Conservation (phyloP, 345 rosid genomes). For the Acer saccharum region DNA sequence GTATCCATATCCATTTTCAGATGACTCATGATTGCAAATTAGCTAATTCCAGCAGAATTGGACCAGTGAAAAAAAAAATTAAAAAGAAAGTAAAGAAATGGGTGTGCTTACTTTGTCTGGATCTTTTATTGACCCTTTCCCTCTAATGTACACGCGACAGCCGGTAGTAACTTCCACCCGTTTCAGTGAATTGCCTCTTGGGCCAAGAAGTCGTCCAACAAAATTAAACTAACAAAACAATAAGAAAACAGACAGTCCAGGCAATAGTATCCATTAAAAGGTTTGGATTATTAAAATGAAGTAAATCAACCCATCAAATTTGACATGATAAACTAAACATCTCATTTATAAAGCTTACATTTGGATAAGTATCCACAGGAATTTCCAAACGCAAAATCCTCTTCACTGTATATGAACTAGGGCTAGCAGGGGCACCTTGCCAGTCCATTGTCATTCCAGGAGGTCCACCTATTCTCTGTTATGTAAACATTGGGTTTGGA, state of each 20-base stretch:
- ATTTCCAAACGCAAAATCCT: slow-evolving; percentile 97
- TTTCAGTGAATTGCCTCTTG: slow-evolving; percentile 97
- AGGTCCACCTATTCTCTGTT: slow-evolving; percentile 81
- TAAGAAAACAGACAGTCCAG: slow-evolving; percentile 7
- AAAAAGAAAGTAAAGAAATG: background rate
- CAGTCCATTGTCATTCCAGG: slow-evolving; percentile 99
- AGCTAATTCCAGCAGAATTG: background rate
- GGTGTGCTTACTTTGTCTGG: slow-evolving; percentile 75
- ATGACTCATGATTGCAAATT: background rate
- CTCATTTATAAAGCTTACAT: slow-evolving; percentile 39
- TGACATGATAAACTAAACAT: slow-evolving; percentile 7
- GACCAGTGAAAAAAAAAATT: background rate
- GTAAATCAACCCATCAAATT: background rate
- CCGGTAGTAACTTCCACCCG: slow-evolving; percentile 99
- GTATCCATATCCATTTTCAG: slow-evolving; percentile 10
- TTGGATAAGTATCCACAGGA: slow-evolving; percentile 91
- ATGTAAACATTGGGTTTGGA: slow-evolving; percentile 3
- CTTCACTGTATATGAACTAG: slow-evolving; percentile 88
- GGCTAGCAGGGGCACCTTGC: slow-evolving; percentile 98
- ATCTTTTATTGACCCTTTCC: slow-evolving; percentile 97
- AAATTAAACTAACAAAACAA: slow-evolving; percentile 75
- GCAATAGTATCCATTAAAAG: slow-evolving; percentile 1
- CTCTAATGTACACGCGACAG: slow-evolving; percentile 96
- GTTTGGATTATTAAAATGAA: background rate
- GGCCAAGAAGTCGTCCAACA: slow-evolving; percentile 97